Conservation (phyloP, 1,139 yeast species). For the Diutina mesorugosa region DNA sequence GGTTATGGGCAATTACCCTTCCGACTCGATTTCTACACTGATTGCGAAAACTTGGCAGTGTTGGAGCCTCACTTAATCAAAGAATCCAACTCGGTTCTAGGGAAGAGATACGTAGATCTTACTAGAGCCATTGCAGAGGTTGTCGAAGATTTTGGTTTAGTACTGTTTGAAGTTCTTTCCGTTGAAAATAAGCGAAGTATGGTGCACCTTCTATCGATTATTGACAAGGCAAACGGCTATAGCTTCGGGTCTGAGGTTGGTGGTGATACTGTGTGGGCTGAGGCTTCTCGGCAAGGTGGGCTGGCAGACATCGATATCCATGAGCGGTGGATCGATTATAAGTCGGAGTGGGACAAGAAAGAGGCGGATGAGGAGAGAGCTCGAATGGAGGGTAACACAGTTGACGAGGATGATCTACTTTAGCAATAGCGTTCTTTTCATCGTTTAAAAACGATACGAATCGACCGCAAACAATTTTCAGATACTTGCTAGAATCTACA, state of each 20-base stretch:
- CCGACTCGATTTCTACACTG: constrained; percentile 75
- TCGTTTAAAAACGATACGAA: too few species aligned
- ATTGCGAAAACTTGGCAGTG: constrained; percentile 71
- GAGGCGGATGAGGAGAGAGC: constrained; percentile 31
- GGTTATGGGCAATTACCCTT: constrained; percentile 55
- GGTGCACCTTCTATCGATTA: constrained; percentile 63
- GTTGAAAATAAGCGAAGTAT: constrained; percentile 87
- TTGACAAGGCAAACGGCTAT: constrained; percentile 91
- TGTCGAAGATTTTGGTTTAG: constrained; percentile 77
- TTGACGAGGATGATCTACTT: neutral
- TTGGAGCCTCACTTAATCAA: constrained; percentile 57
- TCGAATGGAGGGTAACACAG: neutral
- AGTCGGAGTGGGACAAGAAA: constrained; percentile 55
- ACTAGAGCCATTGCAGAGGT: constrained; percentile 75
- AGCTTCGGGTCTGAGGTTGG: constrained; percentile 88
- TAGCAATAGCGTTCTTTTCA: neutral
- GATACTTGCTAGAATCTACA: too few species aligned
- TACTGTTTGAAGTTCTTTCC: constrained; percentile 78
- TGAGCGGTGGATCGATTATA: constrained; percentile 90
- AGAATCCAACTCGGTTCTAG: constrained; percentile 52
- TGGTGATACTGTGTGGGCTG: constrained; percentile 94
- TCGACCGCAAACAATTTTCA: too few species aligned
- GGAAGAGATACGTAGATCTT: constrained; percentile 51
- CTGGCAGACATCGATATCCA: constrained; percentile 59
- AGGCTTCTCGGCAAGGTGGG: constrained; percentile 77